phyloP scores from a whole-genome alignment of 805 yeast genomes.

The Candida arabinofermentans region DNA sequence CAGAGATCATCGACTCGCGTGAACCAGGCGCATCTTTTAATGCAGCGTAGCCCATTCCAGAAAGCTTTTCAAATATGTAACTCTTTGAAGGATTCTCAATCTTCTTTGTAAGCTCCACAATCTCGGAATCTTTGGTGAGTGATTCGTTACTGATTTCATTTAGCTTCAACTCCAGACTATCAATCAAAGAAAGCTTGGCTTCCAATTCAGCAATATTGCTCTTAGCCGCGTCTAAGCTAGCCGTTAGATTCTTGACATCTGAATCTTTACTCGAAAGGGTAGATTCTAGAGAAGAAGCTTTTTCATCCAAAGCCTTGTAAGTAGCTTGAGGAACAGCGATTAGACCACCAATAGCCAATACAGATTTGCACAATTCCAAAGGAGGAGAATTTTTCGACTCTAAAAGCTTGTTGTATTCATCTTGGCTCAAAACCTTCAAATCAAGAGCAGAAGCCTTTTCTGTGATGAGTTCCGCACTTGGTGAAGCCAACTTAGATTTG shows the following conservation, averaged over 20 bases:
- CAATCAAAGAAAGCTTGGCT: not conserved
- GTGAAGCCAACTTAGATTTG: conserved; percentile 13
- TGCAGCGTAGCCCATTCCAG: conserved; percentile 9
- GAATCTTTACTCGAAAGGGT: not conserved
- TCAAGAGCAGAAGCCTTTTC: conserved; percentile 5
- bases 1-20: conserved; percentile 1
- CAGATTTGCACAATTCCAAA: conserved; percentile 10
- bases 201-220: not conserved
- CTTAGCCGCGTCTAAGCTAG: not conserved
- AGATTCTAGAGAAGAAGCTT: not conserved
- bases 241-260: not conserved
- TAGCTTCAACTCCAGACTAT: not conserved
- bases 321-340: conserved; percentile 15
- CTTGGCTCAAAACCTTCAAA: conserved; percentile 3
- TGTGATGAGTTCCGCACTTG: conserved; percentile 13
- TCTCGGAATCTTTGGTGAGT: conserved; percentile 3
- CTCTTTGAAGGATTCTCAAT: conserved; percentile 16
- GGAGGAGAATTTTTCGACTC: conserved; percentile 14
- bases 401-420: not conserved
- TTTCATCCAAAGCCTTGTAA: not conserved
- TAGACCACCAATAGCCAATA: conserved; percentile 15
- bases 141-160: not conserved
- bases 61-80: conserved; percentile 18
- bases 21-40: conserved; percentile 1
- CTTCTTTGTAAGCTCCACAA: conserved; percentile 1